Evolutionary conservation across 352 stramenopile species (phyloP).

Genomic region (Globisporangium irregulare): DNA sequence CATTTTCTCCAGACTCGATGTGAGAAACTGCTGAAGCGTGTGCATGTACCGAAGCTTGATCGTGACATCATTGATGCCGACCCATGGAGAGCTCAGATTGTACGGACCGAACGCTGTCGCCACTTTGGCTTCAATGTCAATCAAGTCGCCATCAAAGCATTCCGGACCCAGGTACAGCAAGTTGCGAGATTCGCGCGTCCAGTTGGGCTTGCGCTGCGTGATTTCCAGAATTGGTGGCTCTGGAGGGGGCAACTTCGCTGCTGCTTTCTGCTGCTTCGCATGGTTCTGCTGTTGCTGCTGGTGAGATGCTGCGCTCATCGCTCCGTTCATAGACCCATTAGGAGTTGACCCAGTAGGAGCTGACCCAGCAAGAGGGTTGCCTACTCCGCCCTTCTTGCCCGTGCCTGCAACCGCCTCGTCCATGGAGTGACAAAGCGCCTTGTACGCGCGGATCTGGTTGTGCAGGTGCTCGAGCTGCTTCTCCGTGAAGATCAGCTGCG

Average conservation of each 20-base stretch:
- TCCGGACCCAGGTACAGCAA: slow-evolving; percentile 59
- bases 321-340: slow-evolving; percentile 5
- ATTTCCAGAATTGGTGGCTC: slow-evolving; percentile 24
- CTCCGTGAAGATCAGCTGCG: slow-evolving; percentile 71
- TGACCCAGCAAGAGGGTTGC: neutral
- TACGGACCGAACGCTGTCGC: slow-evolving; percentile 52
- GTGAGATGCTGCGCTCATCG: neutral
- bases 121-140: slow-evolving; percentile 54
- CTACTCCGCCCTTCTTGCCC: slow-evolving; percentile 17
- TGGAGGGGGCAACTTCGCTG: neutral
- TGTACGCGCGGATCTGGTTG: slow-evolving; percentile 85
- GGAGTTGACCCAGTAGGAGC: neutral
- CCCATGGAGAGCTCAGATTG: slow-evolving; percentile 54
- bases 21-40: slow-evolving; percentile 68
- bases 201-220: slow-evolving; percentile 50
- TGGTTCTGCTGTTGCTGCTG: slow-evolving; percentile 6
- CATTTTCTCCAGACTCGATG: slow-evolving; percentile 57
- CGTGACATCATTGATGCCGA: slow-evolving; percentile 69
- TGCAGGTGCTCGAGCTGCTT: slow-evolving; percentile 84
- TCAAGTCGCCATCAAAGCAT: slow-evolving; percentile 66
- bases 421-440: slow-evolving; percentile 81
- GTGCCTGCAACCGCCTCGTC: slow-evolving; percentile 47
- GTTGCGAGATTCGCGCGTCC: slow-evolving; percentile 49
- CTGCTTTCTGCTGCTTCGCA: slow-evolving; percentile 3
- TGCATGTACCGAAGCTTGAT: slow-evolving; percentile 74